Evolutionary conservation across 1,284 basidiomycete genomes (phyloP).

Genomic region (Bondarzewia mesenterica): DNA sequence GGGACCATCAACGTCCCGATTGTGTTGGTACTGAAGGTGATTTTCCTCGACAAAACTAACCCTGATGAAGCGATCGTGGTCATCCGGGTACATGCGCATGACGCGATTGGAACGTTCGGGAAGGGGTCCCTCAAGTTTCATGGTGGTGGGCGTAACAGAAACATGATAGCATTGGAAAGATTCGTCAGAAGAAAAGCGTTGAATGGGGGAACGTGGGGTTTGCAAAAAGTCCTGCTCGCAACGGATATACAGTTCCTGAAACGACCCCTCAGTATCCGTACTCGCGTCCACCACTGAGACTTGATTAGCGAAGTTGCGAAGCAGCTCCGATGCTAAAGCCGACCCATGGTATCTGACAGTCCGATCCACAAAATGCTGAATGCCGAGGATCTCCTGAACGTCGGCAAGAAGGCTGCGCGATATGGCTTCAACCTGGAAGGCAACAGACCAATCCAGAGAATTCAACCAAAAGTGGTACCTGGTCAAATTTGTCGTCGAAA

Average conservation of each 20-base stretch:
- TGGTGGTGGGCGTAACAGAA: slow-evolving; percentile 50
- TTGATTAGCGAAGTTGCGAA: background rate
- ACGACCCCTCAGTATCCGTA: background rate
- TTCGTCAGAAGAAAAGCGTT: background rate
- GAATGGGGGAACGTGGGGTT: background rate
- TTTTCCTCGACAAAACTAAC: slow-evolving; percentile 59
- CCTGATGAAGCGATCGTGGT: slow-evolving; percentile 52
- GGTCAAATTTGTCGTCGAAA: slow-evolving; percentile 22
- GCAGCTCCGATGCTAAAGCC: background rate
- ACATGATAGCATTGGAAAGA: slow-evolving; percentile 48
- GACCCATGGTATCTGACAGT: background rate
- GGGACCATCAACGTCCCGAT: slow-evolving; percentile 41
- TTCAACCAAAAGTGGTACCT: slow-evolving; percentile 25
- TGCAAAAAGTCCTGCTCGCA: background rate
- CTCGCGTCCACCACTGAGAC: background rate
- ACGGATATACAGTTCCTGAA: background rate
- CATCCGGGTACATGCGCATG: slow-evolving; percentile 38
- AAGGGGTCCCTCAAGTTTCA: slow-evolving; percentile 51
- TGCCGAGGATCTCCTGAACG: slow-evolving; percentile 16
- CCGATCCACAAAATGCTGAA: slow-evolving; percentile 16
- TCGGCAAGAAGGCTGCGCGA: slow-evolving; percentile 25
- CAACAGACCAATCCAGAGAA: slow-evolving; percentile 32
- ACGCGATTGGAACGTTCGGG: slow-evolving; percentile 62
- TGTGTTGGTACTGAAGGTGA: slow-evolving; percentile 38
- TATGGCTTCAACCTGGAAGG: slow-evolving; percentile 43